Percentiles rank a stretch among this genome's conserved stretches.
These are phyloP conservation scores for Ustilago curta DNA, from an alignment of 1,284 basidiomycete species.

Conservation along the genomic window DNA sequence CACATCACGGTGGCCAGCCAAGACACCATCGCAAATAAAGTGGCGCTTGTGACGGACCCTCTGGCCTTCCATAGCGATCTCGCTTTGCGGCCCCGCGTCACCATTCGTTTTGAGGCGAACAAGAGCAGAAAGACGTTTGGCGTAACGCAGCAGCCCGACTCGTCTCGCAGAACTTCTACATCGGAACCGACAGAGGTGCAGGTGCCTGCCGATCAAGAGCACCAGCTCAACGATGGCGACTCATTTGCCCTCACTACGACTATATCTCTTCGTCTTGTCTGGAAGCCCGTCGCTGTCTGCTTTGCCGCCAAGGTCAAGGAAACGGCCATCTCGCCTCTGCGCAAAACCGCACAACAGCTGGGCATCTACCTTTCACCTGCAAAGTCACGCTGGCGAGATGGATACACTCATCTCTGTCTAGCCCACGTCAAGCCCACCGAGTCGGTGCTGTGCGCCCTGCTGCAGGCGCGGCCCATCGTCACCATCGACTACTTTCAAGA, in stretches of 20 bases:
- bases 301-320: constrained; percentile 46
- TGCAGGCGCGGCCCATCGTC: constrained; percentile 41
- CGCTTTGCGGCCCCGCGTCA: constrained; percentile 38
- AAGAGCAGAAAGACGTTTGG: constrained; percentile 47
- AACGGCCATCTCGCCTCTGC: constrained; percentile 22
- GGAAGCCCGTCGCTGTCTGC: constrained; percentile 44
- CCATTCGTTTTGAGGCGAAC: constrained; percentile 50
- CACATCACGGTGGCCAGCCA: constrained; percentile 38
- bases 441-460: constrained; percentile 38
- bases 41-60: constrained; percentile 17
- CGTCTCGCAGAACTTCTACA: background rate
- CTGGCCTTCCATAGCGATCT: constrained; percentile 25
- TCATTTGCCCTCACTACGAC: constrained; percentile 48
- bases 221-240: constrained; percentile 32
- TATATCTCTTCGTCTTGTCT: constrained; percentile 42
- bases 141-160: constrained; percentile 15
- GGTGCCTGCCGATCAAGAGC: constrained; percentile 31
- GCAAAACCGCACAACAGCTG: constrained; percentile 18
- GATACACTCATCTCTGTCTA: constrained; percentile 51
- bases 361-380: constrained; percentile 44
- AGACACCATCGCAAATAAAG: constrained; percentile 13
- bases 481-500: constrained; percentile 45
- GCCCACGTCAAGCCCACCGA: constrained; percentile 47
- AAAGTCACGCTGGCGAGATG: constrained; percentile 43
- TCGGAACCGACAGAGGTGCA: constrained; percentile 27